Percentiles rank a stretch among this genome's conserved stretches.
These are phyloP conservation scores for Colletotrichum navitas DNA, from an alignment of 2,329 filamentous ascomycete species.

Conservation along the genomic window DNA sequence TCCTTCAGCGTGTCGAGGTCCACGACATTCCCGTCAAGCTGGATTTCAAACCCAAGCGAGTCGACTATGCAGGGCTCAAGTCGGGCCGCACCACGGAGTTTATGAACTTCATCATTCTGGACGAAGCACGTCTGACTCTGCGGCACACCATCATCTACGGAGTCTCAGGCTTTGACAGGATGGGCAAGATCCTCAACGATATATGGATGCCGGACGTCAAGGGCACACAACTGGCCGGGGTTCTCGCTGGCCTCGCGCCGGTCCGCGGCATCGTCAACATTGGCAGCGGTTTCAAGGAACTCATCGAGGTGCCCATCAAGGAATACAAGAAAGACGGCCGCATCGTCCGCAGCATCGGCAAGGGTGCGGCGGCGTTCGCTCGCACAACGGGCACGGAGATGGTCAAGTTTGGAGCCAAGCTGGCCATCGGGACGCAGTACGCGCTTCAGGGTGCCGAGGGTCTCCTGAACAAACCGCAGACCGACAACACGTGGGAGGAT, in stretches of 20 bases:
- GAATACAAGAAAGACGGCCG: conserved; percentile 96
- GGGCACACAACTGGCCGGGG: conserved; percentile 86
- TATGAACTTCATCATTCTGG: conserved; percentile 97
- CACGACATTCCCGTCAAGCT: conserved; percentile 84
- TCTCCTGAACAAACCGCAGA: conserved; percentile 67
- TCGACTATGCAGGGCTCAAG: conserved; percentile 92
- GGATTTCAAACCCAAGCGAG: conserved; percentile 98
- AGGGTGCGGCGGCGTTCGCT: conserved; percentile 90
- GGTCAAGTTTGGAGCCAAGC: conserved; percentile 93
- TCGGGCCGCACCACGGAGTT: conserved; percentile 97
- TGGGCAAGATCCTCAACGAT: conserved; percentile 91
- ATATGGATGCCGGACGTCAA: conserved; percentile 97
- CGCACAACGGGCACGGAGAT: conserved; percentile 94
- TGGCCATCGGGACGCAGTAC: conserved; percentile 95
- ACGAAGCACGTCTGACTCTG: conserved; percentile 87
- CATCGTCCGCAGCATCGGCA: conserved; percentile 90
- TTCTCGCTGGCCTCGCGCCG: conserved; percentile 89
- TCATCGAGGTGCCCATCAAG: conserved; percentile 88
- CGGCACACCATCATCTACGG: conserved; percentile 94
- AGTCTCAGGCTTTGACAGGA: conserved; percentile 87
- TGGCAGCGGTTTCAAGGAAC: conserved; percentile 85
- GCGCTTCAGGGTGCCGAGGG: conserved; percentile 90
- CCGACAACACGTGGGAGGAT: conserved; percentile 65
- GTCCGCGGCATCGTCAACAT: conserved; percentile 94
- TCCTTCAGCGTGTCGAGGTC: conserved; percentile 90